Base-by-base conservation (phyloP, 192 early-diverging fungal species). In the Coemansia nantahalensis region DNA sequence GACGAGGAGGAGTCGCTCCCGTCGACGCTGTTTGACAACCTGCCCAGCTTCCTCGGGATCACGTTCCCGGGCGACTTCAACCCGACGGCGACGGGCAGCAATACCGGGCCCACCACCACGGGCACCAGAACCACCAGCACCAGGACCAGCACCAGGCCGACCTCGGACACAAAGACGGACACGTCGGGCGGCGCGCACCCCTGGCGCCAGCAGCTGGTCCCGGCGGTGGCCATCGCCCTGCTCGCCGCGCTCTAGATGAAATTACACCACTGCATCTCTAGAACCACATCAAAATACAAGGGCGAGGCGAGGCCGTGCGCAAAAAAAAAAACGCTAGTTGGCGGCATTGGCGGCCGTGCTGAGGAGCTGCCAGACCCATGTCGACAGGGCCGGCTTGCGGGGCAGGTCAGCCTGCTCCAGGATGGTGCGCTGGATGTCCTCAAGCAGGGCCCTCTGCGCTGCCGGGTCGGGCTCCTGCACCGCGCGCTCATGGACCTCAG, bases 1-100 rank as follows among this genome's bases (percentile, higher is more conserved):
- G n/a, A n/a, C n/a, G n/a, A n/a, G n/a, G n/a, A n/a, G n/a, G n/a
- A 59, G 51, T 50, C 64, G 12, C 43, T 65, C 18, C 62, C 62
- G 0, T 35, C 62, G 15, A 51, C 62, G 0, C 22, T 65, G 1
- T 65, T 65, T 19, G 40, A 57, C 36, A 19, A 65, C 15, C 51
- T 65, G 31, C 62, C 54, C 3, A 22, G 50, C 1, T 57, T 65
- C 37, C 55, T 65, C 0, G 62, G 62, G 10, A 47, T 68, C n/a
- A 38, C 46, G 19, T 47, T 67, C 14, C 56, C 64, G 4, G 51
- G 56, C 46, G 56, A 59, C 15, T 33, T 31, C 1, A 54, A 44
- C 12, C 23, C 54, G 13, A 40, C 39, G 9, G 13, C 39, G 12
- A 38, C 36, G 8, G 39, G 39, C 7, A 18, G 26, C 26, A 28